Conservation (phyloP, 352 stramenopile species). For the Globisporangium camurandrum region DNA sequence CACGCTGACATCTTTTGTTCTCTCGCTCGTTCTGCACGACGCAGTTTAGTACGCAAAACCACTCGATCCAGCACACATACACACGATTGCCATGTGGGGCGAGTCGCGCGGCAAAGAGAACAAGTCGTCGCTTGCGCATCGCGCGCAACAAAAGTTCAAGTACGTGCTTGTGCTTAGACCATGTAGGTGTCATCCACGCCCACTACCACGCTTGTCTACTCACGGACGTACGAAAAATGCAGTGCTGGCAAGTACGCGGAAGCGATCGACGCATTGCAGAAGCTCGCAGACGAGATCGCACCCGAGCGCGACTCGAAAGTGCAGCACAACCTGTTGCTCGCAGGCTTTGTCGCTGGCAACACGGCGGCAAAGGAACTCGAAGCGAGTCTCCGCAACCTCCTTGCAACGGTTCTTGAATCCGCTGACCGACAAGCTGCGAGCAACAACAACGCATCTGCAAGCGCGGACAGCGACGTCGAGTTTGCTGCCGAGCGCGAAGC, state of each 20-base stretch:
- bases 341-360: conserved; percentile 54
- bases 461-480: conserved; percentile 13
- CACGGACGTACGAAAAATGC: neutral
- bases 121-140: conserved; percentile 81
- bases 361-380: conserved; percentile 69
- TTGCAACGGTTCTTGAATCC: conserved; percentile 31
- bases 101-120: conserved; percentile 68
- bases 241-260: conserved; percentile 83
- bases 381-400: conserved; percentile 49
- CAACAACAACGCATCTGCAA: conserved; percentile 9
- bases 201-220: neutral
- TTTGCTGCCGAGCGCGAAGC: conserved; percentile 79
- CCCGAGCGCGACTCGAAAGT: conserved; percentile 73
- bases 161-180: conserved; percentile 9
- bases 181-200: neutral
- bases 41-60: neutral
- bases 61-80: neutral
- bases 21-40: neutral
- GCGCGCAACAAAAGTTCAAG: conserved; percentile 86
- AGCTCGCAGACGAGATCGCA: conserved; percentile 76
- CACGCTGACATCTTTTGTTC: neutral
- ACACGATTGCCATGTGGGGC: conserved; percentile 38
- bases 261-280: conserved; percentile 74
- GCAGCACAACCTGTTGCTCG: conserved; percentile 77
- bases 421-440: conserved; percentile 37